phyloP scores from a whole-genome alignment of 257 asterid species.

The Rhazya stricta region DNA sequence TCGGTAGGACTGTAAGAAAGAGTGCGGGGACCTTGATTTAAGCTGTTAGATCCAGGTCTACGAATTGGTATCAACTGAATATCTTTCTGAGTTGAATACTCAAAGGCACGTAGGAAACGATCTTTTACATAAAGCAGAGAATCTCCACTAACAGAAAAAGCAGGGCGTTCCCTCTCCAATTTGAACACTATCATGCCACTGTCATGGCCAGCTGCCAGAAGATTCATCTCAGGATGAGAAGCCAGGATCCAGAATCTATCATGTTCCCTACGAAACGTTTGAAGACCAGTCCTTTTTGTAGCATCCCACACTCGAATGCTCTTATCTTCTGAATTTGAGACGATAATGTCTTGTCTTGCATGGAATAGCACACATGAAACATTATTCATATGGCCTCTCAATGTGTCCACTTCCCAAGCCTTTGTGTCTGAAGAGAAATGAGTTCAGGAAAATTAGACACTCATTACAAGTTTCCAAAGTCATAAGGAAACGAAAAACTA shows the following conservation, averaged over 20 bases:
- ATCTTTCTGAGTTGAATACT: constrained; percentile 84
- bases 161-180: constrained; percentile 97
- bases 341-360: constrained; percentile 84
- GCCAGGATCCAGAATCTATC: constrained; percentile 97
- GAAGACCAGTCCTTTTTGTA: constrained; percentile 93
- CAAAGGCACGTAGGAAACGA: constrained; percentile 73
- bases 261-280: constrained; percentile 96
- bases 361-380: constrained; percentile 90
- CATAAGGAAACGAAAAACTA: neutral
- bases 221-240: constrained; percentile 97
- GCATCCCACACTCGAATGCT: constrained; percentile 99
- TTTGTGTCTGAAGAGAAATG: constrained; percentile 63
- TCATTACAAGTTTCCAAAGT: neutral
- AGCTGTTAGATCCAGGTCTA: constrained; percentile 75
- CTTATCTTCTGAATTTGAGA: constrained; percentile 96
- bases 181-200: constrained; percentile 98
- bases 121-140: constrained; percentile 81
- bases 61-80: constrained; percentile 85
- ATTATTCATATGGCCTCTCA: constrained; percentile 98
- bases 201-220: constrained; percentile 98
- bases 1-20: constrained; percentile 95
- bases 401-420: constrained; percentile 99
- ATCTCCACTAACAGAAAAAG: constrained; percentile 77
- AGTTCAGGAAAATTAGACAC: neutral
- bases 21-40: constrained; percentile 83